Percentiles rank a stretch among this genome's conserved stretches.
Conservation (phyloP, 192 early-diverging fungal genomes). For the Mortierella hygrophila region DNA sequence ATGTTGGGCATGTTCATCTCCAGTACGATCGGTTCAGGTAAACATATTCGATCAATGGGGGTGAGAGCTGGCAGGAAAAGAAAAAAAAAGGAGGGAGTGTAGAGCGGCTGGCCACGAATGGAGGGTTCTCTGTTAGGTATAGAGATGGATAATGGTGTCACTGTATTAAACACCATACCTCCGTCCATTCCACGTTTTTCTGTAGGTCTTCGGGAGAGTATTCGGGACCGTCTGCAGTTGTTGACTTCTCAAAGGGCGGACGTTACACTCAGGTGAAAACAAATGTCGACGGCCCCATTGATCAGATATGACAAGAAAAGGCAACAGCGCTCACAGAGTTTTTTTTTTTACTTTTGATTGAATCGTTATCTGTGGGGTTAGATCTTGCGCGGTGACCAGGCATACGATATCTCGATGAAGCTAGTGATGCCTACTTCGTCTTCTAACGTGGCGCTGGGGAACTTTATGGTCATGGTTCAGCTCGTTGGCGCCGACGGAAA, state of each 20-base stretch:
- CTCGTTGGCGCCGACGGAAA: slow-evolving; percentile 11
- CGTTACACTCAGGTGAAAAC: neutral
- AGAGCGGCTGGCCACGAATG: too few relatives aligned
- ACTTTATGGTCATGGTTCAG: slow-evolving; percentile 14
- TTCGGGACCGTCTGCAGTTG: neutral
- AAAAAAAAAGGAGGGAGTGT: too few relatives aligned
- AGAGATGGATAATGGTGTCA: too few relatives aligned
- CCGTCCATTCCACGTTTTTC: neutral
- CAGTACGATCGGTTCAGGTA: slow-evolving; percentile 26
- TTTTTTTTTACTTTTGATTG: neutral
- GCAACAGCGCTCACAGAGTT: neutral
- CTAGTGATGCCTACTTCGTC: slow-evolving; percentile 37
- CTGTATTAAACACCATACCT: too few relatives aligned
- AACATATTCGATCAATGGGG: neutral
- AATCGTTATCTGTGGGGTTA: neutral
- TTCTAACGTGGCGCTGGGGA: slow-evolving; percentile 34
- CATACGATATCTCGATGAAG: slow-evolving; percentile 46
- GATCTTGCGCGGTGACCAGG: slow-evolving; percentile 40
- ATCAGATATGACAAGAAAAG: too few relatives aligned
- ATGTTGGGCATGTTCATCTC: slow-evolving; percentile 27
- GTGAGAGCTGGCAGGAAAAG: neutral
- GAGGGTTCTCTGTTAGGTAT: too few relatives aligned
- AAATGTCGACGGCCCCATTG: too few relatives aligned
- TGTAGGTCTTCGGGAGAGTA: neutral
- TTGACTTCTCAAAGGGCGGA: neutral